phyloP scores from a whole-genome alignment of 2,329 filamentous ascomycete species.

The Raffaelea arxii region DNA sequence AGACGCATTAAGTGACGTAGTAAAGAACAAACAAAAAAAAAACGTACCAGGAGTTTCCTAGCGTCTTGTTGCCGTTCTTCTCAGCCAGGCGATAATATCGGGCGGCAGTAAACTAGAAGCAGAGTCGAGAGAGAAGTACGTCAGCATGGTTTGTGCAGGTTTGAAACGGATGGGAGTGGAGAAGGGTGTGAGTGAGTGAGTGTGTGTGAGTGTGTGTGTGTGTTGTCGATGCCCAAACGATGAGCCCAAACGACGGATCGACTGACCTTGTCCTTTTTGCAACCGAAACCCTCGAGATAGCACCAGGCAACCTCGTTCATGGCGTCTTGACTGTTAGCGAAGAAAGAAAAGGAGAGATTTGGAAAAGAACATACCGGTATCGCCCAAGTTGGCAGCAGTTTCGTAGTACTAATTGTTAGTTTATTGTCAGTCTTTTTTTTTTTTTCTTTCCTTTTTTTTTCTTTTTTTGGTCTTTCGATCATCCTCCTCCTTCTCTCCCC shows the following conservation, averaged over 20 bases:
- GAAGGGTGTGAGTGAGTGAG: constrained; percentile 17
- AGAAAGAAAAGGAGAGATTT: not conserved
- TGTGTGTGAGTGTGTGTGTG: too few relatives aligned
- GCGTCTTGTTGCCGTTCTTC: constrained; percentile 74
- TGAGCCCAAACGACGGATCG: not conserved
- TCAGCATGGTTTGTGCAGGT: too few relatives aligned
- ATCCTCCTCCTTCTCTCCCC: too few relatives aligned
- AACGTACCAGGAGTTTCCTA: constrained; percentile 89
- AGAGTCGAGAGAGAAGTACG: too few relatives aligned
- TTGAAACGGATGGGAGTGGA: too few relatives aligned
- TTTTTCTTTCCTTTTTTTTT: too few relatives aligned
- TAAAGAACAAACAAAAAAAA: constrained; percentile 14
- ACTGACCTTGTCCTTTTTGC: constrained; percentile 95
- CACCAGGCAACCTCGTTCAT: constrained; percentile 98
- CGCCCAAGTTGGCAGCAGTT: constrained; percentile 90
- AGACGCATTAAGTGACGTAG: too few relatives aligned
- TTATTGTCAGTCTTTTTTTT: too few relatives aligned
- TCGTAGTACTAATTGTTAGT: constrained; percentile 93
- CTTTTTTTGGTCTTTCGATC: too few relatives aligned
- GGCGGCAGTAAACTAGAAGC: constrained; percentile 60
- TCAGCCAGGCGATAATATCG: constrained; percentile 91
- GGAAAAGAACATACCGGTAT: constrained; percentile 51
- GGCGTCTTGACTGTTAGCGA: constrained; percentile 51
- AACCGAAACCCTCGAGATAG: constrained; percentile 92
- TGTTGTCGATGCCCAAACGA: not conserved